Conservation (phyloP, 306 rosid genomes). For the Vicia faba region DNA sequence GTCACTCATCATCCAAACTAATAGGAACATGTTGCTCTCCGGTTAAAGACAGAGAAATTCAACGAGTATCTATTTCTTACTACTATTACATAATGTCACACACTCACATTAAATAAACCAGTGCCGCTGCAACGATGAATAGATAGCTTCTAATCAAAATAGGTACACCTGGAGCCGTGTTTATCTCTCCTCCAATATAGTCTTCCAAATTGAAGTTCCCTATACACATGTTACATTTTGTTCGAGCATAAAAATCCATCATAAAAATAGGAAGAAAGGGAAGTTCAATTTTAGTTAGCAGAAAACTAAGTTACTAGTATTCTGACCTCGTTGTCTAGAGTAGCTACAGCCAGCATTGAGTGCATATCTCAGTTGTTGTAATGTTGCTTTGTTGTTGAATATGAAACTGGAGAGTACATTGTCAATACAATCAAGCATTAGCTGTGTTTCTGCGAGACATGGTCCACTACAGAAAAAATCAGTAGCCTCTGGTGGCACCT, state of each 20-base stretch:
- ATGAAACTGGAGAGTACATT: conserved; percentile 51
- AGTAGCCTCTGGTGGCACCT: conserved; percentile 56
- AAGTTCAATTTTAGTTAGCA: background rate
- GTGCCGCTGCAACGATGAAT: background rate
- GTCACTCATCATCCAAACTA: background rate
- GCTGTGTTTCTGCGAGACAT: conserved; percentile 66
- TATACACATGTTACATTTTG: conserved; percentile 28
- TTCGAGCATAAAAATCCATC: background rate
- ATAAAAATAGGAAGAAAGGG: background rate
- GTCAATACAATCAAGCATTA: conserved; percentile 65
- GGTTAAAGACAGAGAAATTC: background rate
- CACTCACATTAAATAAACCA: background rate
- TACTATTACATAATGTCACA: background rate
- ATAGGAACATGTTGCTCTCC: background rate
- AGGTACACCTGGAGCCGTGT: conserved; percentile 38
- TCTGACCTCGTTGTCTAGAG: conserved; percentile 55
- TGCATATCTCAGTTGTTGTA: conserved; percentile 56
- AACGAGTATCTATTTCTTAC: conserved; percentile 5
- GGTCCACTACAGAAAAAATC: conserved; percentile 69
- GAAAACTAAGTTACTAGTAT: background rate
- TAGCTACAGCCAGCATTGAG: conserved; percentile 63
- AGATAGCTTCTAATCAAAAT: conserved; percentile 24
- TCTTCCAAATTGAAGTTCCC: conserved; percentile 69
- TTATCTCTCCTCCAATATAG: conserved; percentile 47
- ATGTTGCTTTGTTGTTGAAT: conserved; percentile 61